A percentile compares a stretch with the other conserved stretches of the same genome.
phyloP scores from a whole-genome alignment of 2,329 filamentous ascomycete species.

The Fusarium bulbicola region DNA sequence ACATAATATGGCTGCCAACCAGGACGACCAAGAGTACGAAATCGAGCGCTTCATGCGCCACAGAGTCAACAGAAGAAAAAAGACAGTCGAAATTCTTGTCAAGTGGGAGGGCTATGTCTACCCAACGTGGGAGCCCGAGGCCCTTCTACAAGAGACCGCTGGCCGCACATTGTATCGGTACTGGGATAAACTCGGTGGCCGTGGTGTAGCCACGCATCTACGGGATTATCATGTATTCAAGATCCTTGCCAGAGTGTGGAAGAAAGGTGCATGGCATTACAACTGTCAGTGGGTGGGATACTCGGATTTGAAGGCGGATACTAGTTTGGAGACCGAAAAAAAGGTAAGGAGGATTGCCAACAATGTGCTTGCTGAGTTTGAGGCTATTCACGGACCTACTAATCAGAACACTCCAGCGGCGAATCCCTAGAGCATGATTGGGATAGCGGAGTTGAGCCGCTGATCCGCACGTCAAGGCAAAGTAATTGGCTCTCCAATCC shows the following conservation, averaged over 20 bases:
- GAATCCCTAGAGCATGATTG: accelerated
- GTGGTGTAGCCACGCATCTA: background rate
- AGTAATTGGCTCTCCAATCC: accelerated
- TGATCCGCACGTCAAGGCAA: accelerated
- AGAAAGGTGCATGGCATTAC: background rate
- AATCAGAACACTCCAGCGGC: accelerated
- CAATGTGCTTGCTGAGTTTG: background rate
- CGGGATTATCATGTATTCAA: background rate
- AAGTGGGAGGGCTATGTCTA: background rate
- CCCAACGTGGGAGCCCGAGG: background rate
- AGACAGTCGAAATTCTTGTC: background rate
- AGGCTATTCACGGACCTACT: accelerated
- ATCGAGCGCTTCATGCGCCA: background rate
- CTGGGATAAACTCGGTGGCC: background rate
- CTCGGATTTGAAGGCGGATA: accelerated
- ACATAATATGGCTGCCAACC: background rate
- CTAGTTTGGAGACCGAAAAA: background rate
- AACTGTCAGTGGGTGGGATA: background rate
- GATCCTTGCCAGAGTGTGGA: background rate
- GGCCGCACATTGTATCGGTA: background rate
- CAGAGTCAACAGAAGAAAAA: background rate
- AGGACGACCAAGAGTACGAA: background rate
- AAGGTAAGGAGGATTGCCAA: background rate
- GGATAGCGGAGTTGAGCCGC: accelerated
- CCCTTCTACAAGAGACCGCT: background rate